Evolutionary conservation across 2,329 filamentous ascomycete genomes (phyloP), one percentile per base, ranked within the genome.

Genomic region (Sordariomycetes sp.): DNA sequence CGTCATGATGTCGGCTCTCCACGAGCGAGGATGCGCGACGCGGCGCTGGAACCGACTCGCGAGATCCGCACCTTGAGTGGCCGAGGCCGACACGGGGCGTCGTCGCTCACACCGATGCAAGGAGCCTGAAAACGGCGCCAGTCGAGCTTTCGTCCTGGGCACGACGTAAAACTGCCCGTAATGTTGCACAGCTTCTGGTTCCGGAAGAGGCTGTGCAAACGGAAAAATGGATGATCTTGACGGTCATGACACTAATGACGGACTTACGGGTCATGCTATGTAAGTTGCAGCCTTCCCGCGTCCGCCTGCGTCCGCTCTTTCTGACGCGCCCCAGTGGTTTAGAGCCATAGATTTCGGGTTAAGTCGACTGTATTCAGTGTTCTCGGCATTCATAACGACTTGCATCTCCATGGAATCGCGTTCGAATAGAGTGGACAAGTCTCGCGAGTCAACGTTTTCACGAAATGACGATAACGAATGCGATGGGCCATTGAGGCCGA

Each of bases 121-220:
- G 20, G 22, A 11, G 22, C 20, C n/a, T 24, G 46, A 14, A 24
- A 11, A 20, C n/a, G 11, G 46, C n/a, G 20, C 22, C 22, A 50
- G 12, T n/a, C 40, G 24, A 43, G 43, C 43, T 28, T 35, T 57
- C 55, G 55, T 57, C 55, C 55, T 57, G 55, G 55, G 55, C 40
- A 57, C 32, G 55, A 57, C 55, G 55, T 52, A 35, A 57, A 57
- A 57, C 55, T 57, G 34, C 55, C 55, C 55, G 35, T 51, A 51
- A 57, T 57, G 55, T 32, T 35, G 55, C 55, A 57, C 50, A 37
- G 53, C 20, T 43, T 43, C 50, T 35, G 43, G 55, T 50, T 57
- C 18, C 37, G n/a, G 40, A 51, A 51, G 43, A 48, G 55, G 55
- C 34, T 57, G 20, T 52, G 55, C 50, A 51, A 24, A 50, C 46